Conservation (phyloP, 305 asterid species). For the Fraxinus platypoda region DNA sequence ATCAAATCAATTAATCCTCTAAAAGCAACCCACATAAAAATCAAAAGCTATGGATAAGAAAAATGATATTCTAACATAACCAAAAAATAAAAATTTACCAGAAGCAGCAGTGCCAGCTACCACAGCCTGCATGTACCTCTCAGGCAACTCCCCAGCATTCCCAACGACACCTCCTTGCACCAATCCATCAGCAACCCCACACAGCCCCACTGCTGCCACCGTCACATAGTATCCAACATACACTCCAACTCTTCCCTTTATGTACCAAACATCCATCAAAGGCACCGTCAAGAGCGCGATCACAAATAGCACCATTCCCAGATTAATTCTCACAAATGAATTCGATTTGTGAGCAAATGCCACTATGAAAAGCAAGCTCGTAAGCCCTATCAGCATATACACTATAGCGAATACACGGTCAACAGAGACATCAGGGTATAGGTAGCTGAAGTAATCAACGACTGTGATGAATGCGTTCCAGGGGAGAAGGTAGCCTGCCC, state of each 20-base stretch:
- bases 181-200: conserved; percentile 83
- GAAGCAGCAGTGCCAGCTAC: conserved; percentile 94
- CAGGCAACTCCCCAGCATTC: conserved; percentile 87
- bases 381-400: conserved; percentile 65
- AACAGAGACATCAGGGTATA: conserved; percentile 73
- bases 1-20: conserved; percentile 6
- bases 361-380: conserved; percentile 43
- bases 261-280: conserved; percentile 62
- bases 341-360: conserved; percentile 64
- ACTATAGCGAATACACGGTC: conserved; percentile 71
- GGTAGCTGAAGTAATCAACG: conserved; percentile 86
- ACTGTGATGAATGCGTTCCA: conserved; percentile 98
- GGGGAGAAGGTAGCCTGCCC: conserved; percentile 80
- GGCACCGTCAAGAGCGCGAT: conserved; percentile 70
- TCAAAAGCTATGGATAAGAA: not conserved
- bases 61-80: not conserved
- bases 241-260: conserved; percentile 67
- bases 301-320: conserved; percentile 58
- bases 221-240: conserved; percentile 67
- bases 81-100: conserved; percentile 37
- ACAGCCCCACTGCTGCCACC: conserved; percentile 54
- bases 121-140: conserved; percentile 88
- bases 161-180: conserved; percentile 93
- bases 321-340: conserved; percentile 59
- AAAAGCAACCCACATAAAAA: conserved; percentile 7